Evolutionary conservation across 2,329 filamentous ascomycete genomes (phyloP).

Genomic region (Trichophyton rubrum): DNA sequence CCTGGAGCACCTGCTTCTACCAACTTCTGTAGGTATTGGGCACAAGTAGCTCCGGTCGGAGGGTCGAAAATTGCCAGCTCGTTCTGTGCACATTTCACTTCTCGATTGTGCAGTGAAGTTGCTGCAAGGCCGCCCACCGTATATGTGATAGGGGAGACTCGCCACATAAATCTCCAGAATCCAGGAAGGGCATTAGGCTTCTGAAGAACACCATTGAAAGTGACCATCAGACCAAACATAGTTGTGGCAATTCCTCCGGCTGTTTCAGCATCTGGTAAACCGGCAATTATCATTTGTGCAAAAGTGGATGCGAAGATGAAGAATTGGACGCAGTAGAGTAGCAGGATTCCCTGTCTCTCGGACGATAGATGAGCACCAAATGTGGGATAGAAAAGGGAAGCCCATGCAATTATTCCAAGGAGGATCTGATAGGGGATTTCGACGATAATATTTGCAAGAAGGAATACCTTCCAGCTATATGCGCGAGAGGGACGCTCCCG

Average conservation of each 20-base stretch:
- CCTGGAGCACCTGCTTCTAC: constrained; percentile 39
- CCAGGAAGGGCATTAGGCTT: constrained; percentile 49
- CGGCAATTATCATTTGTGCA: constrained; percentile 63
- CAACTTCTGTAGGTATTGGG: constrained; percentile 44
- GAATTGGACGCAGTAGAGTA: constrained; percentile 63
- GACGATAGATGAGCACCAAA: constrained; percentile 46
- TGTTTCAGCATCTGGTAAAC: constrained; percentile 60
- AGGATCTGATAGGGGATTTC: constrained; percentile 77
- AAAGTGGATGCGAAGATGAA: constrained; percentile 73
- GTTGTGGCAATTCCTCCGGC: constrained; percentile 66
- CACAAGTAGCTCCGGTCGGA: constrained; percentile 45
- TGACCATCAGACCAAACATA: constrained; percentile 57
- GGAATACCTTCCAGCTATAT: constrained; percentile 76
- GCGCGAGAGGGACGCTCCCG: constrained; percentile 74
- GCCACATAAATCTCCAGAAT: constrained; percentile 81
- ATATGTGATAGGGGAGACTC: constrained; percentile 72
- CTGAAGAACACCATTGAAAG: constrained; percentile 63
- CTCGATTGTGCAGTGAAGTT: constrained; percentile 54
- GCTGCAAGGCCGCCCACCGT: constrained; percentile 60
- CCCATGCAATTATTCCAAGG: constrained; percentile 60
- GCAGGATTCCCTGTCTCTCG: constrained; percentile 65
- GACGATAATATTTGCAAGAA: constrained; percentile 69
- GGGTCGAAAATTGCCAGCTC: constrained; percentile 60
- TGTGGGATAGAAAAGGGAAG: constrained; percentile 77
- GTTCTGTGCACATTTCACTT: constrained; percentile 53